Evolutionary conservation across 768 basidiomycete species (phyloP).

Genomic region (Trametes sanguinea): DNA sequence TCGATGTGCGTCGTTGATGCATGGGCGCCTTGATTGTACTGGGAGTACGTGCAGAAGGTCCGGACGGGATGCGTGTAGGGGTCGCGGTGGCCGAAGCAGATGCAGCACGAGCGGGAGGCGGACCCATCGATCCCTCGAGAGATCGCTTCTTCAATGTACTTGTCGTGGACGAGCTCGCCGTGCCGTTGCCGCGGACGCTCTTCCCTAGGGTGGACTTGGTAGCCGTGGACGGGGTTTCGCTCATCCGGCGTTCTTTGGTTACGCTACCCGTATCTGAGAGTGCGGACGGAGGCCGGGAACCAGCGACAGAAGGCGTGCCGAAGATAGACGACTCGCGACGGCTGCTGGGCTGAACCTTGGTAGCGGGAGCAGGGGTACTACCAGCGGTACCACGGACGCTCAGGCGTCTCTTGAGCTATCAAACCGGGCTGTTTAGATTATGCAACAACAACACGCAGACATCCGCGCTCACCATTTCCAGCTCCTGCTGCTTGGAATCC

Average conservation of each 20-base stretch:
- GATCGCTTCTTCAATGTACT: conserved; percentile 16
- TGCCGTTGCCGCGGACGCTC: conserved; percentile 50
- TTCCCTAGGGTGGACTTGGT: conserved; percentile 46
- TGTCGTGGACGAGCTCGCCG: conserved; percentile 24
- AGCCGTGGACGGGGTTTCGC: conserved; percentile 38
- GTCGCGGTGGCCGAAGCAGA: conserved; percentile 20
- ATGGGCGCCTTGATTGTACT: conserved; percentile 23
- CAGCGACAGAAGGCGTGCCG: conserved; percentile 48
- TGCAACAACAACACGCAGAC: not conserved
- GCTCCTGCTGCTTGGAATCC: conserved; percentile 92
- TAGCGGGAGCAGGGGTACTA: conserved; percentile 50
- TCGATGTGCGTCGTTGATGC: conserved; percentile 22
- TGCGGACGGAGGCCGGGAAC: conserved; percentile 53
- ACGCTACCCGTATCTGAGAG: conserved; percentile 51
- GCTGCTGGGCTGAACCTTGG: conserved; percentile 29
- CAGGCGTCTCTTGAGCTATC: conserved; percentile 55
- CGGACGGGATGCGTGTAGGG: conserved; percentile 27
- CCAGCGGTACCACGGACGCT: conserved; percentile 59
- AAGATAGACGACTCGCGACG: conserved; percentile 63
- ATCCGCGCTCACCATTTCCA: conserved; percentile 70
- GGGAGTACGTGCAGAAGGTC: conserved; percentile 21
- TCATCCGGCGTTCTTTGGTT: conserved; percentile 39
- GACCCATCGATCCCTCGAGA: conserved; percentile 51
- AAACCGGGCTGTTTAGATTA: not conserved
- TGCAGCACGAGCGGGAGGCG: conserved; percentile 31